Base-by-base conservation (phyloP, 129 eudicot species). In the Lonicera japonica region DNA sequence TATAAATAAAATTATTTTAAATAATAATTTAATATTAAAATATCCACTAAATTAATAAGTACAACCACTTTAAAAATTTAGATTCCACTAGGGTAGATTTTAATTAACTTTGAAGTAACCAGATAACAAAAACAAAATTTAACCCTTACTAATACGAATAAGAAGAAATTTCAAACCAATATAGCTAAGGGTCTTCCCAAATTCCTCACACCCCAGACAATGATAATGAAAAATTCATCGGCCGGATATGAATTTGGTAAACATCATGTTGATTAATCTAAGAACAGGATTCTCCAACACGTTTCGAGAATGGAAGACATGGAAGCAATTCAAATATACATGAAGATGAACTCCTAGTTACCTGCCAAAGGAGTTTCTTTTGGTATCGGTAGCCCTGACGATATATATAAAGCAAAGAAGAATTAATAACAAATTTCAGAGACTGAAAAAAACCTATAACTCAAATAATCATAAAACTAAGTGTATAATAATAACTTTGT, bases 371-470 rank as follows among this genome's bases (percentile, higher is more conserved):
- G 76, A 90, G 81, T 75, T 78, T 86, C 83, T 86, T 90, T 66
- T 90, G 97, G 67, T 81, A 86, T 58, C 92, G 89, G 39, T 80
- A 90, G 41, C 97, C 97, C 97, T 90, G n/a, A 48, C 59, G 38
- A n/a, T n/a, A n/a, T n/a, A 71, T 24, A 76, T 52, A 39, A 65
- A 60, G n/a, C 36, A 29, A 70, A 64, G 50, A 43, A 63, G 39
- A 22, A 56, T 59, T 60, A 52, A 20, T 64, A n/a, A n/a, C n/a
- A 36, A 23, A 25, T 51, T 43, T 36, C 12, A 34, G 5, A 24
- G 19, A 24, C 15, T 36, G n/a, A 46, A 47, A 25, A 16, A 50
- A 63, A 8, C 43, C n/a, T n/a, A 11, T 3, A 56, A 21, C 51
- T n/a, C 24, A 45, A 29, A 5, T 54, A 12, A 29, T 50, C 55